Base-by-base conservation (phyloP, 2,329 filamentous ascomycete species). In the Fusarium euwallaceae region DNA sequence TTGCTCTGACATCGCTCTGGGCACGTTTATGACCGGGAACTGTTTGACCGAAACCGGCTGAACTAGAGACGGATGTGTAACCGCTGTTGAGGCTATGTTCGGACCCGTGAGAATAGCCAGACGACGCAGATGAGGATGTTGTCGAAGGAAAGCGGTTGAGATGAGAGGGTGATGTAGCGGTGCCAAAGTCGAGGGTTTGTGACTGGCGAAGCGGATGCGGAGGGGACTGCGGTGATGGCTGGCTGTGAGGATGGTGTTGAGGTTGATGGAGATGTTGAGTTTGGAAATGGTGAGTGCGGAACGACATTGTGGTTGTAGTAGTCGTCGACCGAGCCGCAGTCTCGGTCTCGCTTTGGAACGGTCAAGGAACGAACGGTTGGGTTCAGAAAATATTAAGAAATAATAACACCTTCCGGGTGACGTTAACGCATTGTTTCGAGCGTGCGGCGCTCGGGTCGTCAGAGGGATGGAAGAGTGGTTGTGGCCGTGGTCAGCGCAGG, bases 101-200 rank as follows among this genome's bases (percentile, higher is more conserved):
- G 72, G 91, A 91, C 60, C 83, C 78, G 71, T 87, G 86, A 2
- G 92, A 93, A 81, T 91, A 93, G 66, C 87, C 89, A 4, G 92
- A 93, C 4, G 93, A 95, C 64, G 89, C 89, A n/a, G 90, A 91
- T 8, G 93, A 94, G 11, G 92, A 92, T 39, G 91, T 90, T 68
- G 89, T 94, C 6, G 93, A 95, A 36, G 90, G 87, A 78, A 94
- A 91, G 75, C 93, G 88, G 72, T 85, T 86, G 75, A 91, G 77
- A 66, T 80, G 78, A 82, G 81, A 78, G 72, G 72, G 45, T 12
- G 71, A 72, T 22, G 80, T 80, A 75, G 84, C 82, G 76, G 86
- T 82, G 67, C 74, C 62, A 78, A 84, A 81, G 79, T 90, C 88
- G 78, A 84, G 80, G 64, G 86, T 88, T 70, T 87, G 87, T 74